phyloP scores from a whole-genome alignment of 2,329 filamentous ascomycete species.

The Alternaria triticina region DNA sequence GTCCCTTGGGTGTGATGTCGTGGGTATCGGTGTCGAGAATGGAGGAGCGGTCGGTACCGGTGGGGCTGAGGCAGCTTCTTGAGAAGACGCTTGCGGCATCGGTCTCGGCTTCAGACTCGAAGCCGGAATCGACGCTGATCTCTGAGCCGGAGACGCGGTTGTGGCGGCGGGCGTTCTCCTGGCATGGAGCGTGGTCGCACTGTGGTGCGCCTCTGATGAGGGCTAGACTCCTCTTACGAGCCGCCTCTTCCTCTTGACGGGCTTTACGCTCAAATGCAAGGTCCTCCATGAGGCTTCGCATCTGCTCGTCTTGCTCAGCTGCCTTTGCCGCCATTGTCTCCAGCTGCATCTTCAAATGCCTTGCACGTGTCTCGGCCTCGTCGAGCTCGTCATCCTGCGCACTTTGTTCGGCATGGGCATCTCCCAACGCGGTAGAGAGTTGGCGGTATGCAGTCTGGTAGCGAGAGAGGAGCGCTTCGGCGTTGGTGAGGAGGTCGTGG shows the following conservation, averaged over 20 bases:
- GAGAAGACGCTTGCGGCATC: slow-evolving; percentile 52
- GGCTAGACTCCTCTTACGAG: slow-evolving; percentile 39
- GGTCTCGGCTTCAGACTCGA: slow-evolving; percentile 64
- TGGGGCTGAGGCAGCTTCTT: slow-evolving; percentile 47
- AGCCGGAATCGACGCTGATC: slow-evolving; percentile 61
- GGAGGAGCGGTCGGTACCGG: slow-evolving; percentile 43
- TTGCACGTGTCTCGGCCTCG: slow-evolving; percentile 63
- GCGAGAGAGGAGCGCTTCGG: slow-evolving; percentile 60
- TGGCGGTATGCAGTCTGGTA: slow-evolving; percentile 64
- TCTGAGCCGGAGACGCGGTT: slow-evolving; percentile 45
- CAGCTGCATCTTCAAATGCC: slow-evolving; percentile 66
- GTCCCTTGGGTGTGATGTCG: slow-evolving; percentile 36
- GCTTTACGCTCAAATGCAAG: slow-evolving; percentile 43
- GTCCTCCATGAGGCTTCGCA: slow-evolving; percentile 48
- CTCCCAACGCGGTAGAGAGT: slow-evolving; percentile 52
- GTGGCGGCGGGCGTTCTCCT: slow-evolving; percentile 30
- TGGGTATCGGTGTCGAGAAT: slow-evolving; percentile 43
- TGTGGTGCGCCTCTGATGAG: slow-evolving; percentile 31
- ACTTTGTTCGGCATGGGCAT: slow-evolving; percentile 61
- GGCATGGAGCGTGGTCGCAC: slow-evolving; percentile 26
- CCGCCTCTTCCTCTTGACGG: slow-evolving; percentile 44
- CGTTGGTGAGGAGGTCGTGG: slow-evolving; percentile 63
- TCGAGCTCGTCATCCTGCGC: slow-evolving; percentile 67
- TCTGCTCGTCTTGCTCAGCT: slow-evolving; percentile 62
- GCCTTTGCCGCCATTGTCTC: slow-evolving; percentile 65